Conservation (phyloP, 2,329 filamentous ascomycete species). For the Blastomyces gilchristii region DNA sequence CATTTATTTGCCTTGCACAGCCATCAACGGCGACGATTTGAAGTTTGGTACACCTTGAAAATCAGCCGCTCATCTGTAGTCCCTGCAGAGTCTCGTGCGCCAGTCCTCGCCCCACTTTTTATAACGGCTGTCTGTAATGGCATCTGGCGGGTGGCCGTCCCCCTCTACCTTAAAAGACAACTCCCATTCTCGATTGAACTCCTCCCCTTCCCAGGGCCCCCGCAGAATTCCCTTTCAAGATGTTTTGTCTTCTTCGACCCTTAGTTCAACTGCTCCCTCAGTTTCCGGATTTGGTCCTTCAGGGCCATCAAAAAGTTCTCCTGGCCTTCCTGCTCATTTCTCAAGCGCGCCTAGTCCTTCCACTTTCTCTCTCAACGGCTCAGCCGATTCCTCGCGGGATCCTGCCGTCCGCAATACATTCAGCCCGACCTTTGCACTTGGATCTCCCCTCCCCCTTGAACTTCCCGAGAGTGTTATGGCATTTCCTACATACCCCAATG, state of each 20-base stretch:
- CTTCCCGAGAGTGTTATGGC: constrained; percentile 61
- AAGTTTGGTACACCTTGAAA: not conserved
- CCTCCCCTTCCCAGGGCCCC: constrained; percentile 25
- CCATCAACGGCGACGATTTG: not conserved
- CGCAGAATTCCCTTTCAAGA: constrained; percentile 27
- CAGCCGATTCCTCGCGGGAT: constrained; percentile 26
- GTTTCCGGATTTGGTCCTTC: constrained; percentile 23
- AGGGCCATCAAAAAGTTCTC: constrained; percentile 5
- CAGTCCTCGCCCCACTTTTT: not conserved
- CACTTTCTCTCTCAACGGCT: constrained; percentile 25
- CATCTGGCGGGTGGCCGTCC: constrained; percentile 27
- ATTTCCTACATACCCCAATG: constrained; percentile 23
- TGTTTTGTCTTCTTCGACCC: constrained; percentile 26
- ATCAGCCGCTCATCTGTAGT: not conserved
- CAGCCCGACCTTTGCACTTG: constrained; percentile 12
- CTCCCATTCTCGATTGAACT: constrained; percentile 28
- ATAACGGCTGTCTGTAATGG: constrained; percentile 24
- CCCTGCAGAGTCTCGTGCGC: not conserved
- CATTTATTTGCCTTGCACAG: not conserved
- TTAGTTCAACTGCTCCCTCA: constrained; percentile 22
- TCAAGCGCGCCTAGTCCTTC: constrained; percentile 15
- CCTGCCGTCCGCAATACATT: constrained; percentile 18
- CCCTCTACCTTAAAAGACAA: constrained; percentile 27
- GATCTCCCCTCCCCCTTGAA: constrained; percentile 48
- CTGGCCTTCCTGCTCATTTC: constrained; percentile 4